These are phyloP conservation scores for Tetrahymena thermophila DNA, from an alignment of 73 alveolate genomes.

Conservation along the genomic window DNA sequence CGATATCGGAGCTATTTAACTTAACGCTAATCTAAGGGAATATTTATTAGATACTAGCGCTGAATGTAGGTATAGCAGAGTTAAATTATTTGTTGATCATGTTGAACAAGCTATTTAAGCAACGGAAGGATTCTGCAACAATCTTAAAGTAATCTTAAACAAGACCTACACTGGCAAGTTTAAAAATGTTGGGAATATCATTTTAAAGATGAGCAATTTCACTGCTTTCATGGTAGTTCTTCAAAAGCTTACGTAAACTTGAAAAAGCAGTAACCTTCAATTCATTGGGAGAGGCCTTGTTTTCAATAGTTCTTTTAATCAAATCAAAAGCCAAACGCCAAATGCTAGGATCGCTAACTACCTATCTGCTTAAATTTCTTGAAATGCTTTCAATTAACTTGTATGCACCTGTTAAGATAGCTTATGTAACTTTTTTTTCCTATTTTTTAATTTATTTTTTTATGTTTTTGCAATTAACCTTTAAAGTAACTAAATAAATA, in stretches of 20 bases:
- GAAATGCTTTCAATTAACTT: not conserved
- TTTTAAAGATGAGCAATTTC: not conserved
- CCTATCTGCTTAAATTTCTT: not conserved
- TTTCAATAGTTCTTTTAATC: not conserved
- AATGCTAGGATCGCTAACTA: not conserved
- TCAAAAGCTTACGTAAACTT: not conserved
- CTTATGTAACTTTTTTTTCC: not conserved
- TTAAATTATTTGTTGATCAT: not conserved
- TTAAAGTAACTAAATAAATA: not conserved
- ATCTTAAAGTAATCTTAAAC: not conserved
- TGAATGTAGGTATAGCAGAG: not conserved
- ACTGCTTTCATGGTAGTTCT: not conserved
- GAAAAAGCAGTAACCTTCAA: not conserved
- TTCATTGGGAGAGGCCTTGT: not conserved
- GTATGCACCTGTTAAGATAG: not conserved
- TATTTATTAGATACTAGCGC: not conserved
- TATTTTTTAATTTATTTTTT: not conserved
- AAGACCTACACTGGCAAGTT: not conserved
- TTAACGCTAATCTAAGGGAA: not conserved
- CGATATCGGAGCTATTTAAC: not conserved
- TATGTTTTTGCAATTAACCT: no score
- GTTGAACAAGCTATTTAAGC: not conserved
- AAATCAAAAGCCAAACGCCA: conserved; percentile 1
- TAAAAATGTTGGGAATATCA: not conserved
- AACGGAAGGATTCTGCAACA: not conserved